Evolutionary conservation across 108 stramenopile species (phyloP).

Genomic region (Cylindrotheca fusiformis): DNA sequence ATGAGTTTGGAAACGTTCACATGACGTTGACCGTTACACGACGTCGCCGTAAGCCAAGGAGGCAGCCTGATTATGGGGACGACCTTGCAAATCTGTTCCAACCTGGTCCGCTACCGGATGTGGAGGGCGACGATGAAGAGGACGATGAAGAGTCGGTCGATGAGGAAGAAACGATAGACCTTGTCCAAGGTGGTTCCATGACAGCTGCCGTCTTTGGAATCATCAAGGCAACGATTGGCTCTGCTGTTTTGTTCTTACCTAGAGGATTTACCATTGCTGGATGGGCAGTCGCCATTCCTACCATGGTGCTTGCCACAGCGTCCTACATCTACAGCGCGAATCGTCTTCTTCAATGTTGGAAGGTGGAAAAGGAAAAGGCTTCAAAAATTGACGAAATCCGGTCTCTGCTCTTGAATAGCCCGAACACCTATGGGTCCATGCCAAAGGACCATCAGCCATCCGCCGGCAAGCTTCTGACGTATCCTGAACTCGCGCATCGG

Average conservation of each 20-base stretch:
- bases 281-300: slow-evolving; percentile 37
- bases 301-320: slow-evolving; percentile 32
- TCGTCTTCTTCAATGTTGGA: slow-evolving; percentile 46
- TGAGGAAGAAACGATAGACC: slow-evolving; percentile 32
- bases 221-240: slow-evolving; percentile 38
- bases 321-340: slow-evolving; percentile 40
- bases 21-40: slow-evolving; percentile 16
- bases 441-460: background rate
- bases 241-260: slow-evolving; percentile 50
- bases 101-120: background rate
- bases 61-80: slow-evolving; percentile 22
- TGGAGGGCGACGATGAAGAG: background rate
- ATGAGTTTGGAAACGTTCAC: slow-evolving; percentile 29
- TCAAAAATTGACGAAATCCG: slow-evolving; percentile 12
- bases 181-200: slow-evolving; percentile 43
- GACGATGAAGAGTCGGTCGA: slow-evolving; percentile 21
- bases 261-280: slow-evolving; percentile 44
- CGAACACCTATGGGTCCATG: background rate
- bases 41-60: background rate
- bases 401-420: background rate
- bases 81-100: slow-evolving; percentile 34
- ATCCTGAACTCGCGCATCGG: slow-evolving; percentile 37
- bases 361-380: slow-evolving; percentile 15
- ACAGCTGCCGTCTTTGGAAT: slow-evolving; percentile 49
- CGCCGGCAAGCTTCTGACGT: slow-evolving; percentile 32